Evolutionary conservation across 2,329 filamentous ascomycete species (phyloP), one percentile per base, ranked within the genome.

Genomic region (Epicoccum nigrum): DNA sequence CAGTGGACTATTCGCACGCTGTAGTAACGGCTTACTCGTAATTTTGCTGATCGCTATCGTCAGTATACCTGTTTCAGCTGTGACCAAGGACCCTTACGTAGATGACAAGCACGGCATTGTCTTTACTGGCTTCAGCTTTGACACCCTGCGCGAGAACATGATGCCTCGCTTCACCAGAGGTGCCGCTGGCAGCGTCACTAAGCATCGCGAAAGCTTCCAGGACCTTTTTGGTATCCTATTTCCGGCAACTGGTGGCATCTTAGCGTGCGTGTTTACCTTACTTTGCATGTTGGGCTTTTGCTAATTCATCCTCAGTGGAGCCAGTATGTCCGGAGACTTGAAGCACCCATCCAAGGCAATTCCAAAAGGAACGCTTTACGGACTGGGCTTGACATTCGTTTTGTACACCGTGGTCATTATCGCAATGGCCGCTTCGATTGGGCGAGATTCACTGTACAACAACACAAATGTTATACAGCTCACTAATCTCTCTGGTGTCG

Each of bases 291-390:
- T 30, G 17, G n/a, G n/a, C 7, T 23, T n/a, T 28, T n/a, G 35
- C 55, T 63, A 17, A 60, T 21, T 83, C 84, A n/a, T 69, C 39
- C 31, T 3, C 41, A 81, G 79, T 37, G 92, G 92, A 15, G 91
- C 91, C 6, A 93, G 89, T 61, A 95, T 96, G 91, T 95, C 90
- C 7, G 91, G 91, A 15, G 90, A 96, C 68, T 74, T 96, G 41
- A 88, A 83, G 55, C 87, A 91, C 56, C 91, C 91, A 0, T 93
- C 89, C 78, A 90, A 86, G 70, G 84, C 90, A 1, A 96, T 96
- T 45, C 91, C 91, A 0, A 87, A 84, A 55, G 91, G 91, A n/a
- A 95, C 91, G 0, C 75, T 95, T 1, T 89, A 85, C 74, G 90
- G 90, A 2, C 84, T 93, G 20, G 76, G 83, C 9, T 81, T 91